Percentiles rank a stretch among this genome's conserved stretches.
Conservation (phyloP, 2,329 filamentous ascomycete species). For the Thermoascus crustaceus region DNA sequence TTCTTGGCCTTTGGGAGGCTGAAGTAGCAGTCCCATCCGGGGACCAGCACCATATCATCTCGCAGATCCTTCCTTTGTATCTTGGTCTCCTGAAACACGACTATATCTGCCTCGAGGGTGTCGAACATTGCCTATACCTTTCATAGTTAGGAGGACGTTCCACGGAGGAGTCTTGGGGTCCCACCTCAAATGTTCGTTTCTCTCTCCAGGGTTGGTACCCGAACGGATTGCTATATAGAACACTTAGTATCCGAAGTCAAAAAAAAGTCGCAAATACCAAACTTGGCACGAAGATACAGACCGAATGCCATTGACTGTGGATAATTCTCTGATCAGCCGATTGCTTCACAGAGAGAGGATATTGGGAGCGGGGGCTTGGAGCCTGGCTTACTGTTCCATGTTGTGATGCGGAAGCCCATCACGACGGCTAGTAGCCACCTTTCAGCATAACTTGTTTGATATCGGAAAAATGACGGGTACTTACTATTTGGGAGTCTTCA, state of each 20-base stretch:
- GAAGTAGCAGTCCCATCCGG: conserved; percentile 95
- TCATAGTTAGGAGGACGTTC: conserved; percentile 2
- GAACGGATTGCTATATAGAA: conserved; percentile 63
- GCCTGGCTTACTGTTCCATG: conserved; percentile 65
- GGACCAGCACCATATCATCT: conserved; percentile 92
- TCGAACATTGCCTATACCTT: conserved; percentile 75
- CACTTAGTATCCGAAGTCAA: conserved; percentile 1
- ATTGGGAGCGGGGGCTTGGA: background rate
- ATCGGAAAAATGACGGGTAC: conserved; percentile 6
- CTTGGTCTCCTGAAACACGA: conserved; percentile 93
- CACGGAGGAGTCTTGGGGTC: conserved; percentile 4
- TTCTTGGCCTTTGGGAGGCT: conserved; percentile 91
- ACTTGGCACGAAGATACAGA: conserved; percentile 21
- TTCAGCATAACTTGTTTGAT: conserved; percentile 11
- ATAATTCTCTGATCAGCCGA: too few relatives aligned
- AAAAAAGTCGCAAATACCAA: background rate
- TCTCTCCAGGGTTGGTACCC: conserved; percentile 76
- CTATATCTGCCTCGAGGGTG: conserved; percentile 81
- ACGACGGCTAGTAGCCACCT: conserved; percentile 16
- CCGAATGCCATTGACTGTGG: conserved; percentile 70
- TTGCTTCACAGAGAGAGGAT: too few relatives aligned
- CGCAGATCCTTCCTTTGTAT: conserved; percentile 85
- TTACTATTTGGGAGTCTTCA: too few relatives aligned
- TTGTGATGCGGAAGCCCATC: conserved; percentile 74
- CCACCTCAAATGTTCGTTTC: conserved; percentile 60